Conservation (phyloP, 116 monocot genomes). For the Phalaenopsis hybrid region DNA sequence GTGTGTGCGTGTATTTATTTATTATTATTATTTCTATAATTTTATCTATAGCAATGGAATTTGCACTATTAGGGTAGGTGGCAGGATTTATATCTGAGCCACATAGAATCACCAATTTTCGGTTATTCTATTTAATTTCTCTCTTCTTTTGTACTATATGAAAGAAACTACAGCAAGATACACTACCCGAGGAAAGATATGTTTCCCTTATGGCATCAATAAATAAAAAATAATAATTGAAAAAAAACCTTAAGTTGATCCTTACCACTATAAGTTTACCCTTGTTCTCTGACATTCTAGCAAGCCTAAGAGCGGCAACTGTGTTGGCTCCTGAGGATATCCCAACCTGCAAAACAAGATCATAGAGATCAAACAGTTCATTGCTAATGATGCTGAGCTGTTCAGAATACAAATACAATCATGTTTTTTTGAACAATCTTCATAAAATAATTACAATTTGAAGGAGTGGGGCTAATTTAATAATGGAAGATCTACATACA, state of each 20-base stretch:
- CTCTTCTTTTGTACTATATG: too few relatives aligned
- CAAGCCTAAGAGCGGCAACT: conserved; percentile 80
- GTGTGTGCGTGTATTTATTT: too few relatives aligned
- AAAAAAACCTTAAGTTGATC: neutral
- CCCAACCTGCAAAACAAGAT: conserved; percentile 48
- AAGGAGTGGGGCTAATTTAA: neutral
- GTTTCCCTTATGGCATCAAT: neutral
- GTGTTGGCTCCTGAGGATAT: conserved; percentile 96
- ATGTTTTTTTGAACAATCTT: neutral
- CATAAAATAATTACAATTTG: neutral
- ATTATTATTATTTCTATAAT: too few relatives aligned
- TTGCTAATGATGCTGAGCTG: neutral
- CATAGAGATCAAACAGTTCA: neutral
- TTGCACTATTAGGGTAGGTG: too few relatives aligned
- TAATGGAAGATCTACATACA: too few relatives aligned
- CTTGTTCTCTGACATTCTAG: conserved; percentile 90
- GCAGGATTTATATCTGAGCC: too few relatives aligned
- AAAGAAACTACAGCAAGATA: too few relatives aligned
- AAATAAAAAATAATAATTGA: neutral
- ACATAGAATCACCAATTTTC: too few relatives aligned
- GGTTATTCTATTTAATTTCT: too few relatives aligned
- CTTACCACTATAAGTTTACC: conserved; percentile 97
- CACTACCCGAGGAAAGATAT: too few relatives aligned
- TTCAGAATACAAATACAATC: neutral
- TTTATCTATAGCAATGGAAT: too few relatives aligned